A percentile compares a stretch with the other conserved stretches of the same genome.
phyloP scores from a whole-genome alignment of 805 yeast species.

The Suhomyces pyralidae region DNA sequence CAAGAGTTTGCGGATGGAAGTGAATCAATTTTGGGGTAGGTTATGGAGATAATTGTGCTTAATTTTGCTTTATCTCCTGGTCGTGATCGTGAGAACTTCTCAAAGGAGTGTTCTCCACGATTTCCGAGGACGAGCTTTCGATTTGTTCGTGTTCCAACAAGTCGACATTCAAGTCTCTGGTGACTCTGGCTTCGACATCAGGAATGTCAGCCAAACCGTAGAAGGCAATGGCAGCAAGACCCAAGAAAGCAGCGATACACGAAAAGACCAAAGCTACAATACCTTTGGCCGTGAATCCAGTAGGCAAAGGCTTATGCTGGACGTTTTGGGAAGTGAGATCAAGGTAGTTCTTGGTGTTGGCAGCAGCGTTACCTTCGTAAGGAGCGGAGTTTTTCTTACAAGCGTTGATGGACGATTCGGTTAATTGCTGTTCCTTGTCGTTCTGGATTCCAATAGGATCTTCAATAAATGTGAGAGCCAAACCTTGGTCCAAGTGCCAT shows the following conservation, averaged over 20 bases:
- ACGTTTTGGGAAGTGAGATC: conserved; percentile 74
- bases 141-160: conserved; percentile 29
- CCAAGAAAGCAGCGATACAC: conserved; percentile 78
- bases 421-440: conserved; percentile 48
- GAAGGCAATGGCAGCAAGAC: conserved; percentile 69
- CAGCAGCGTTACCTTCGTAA: conserved; percentile 85
- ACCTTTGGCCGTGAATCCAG: conserved; percentile 93
- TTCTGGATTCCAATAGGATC: conserved; percentile 72
- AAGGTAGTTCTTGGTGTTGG: conserved; percentile 56
- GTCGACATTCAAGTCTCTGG: conserved; percentile 51
- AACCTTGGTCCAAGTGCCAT: conserved; percentile 97
- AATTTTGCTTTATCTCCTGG: background rate
- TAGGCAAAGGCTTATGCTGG: conserved; percentile 66
- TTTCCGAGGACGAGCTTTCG: conserved; percentile 4
- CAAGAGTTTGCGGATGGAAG: background rate
- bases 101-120: conserved; percentile 6
- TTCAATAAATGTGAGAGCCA: conserved; percentile 76
- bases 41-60: background rate
- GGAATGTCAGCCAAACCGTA: conserved; percentile 87
- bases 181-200: conserved; percentile 61
- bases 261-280: conserved; percentile 92
- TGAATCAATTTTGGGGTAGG: too few species aligned
- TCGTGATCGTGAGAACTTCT: background rate
- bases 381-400: conserved; percentile 59
- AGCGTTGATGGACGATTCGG: conserved; percentile 55